phyloP scores from a whole-genome alignment of 768 basidiomycete species.

The Leccinum fibrillosum region DNA sequence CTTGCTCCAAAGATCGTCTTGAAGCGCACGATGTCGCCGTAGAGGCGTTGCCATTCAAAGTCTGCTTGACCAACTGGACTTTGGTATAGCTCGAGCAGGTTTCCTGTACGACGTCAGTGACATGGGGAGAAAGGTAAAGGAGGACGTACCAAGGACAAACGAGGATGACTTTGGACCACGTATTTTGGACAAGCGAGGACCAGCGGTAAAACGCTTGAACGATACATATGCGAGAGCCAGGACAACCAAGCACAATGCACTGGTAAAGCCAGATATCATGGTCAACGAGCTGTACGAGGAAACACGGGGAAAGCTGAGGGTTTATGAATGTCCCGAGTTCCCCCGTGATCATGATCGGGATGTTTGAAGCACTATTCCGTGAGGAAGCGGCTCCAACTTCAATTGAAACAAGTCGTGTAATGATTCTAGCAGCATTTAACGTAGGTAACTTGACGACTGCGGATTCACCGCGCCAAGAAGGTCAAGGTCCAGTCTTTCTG shows the following conservation, averaged over 20 bases:
- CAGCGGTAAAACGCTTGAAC: not conserved
- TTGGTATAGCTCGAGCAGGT: slow-evolving; percentile 29
- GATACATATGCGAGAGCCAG: slow-evolving; percentile 7
- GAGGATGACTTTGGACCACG: slow-evolving; percentile 22
- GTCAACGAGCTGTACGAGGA: not conserved
- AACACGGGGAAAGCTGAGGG: not conserved
- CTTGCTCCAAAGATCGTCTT: slow-evolving; percentile 28
- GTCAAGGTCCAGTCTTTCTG: not conserved
- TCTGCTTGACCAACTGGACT: slow-evolving; percentile 24
- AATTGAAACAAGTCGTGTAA: no score
- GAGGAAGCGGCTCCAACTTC: not conserved
- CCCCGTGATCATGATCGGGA: slow-evolving; percentile 12
- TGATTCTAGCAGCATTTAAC: not conserved
- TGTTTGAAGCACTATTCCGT: not conserved
- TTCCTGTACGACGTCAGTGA: slow-evolving; percentile 24
- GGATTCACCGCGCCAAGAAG: not conserved
- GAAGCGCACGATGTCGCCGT: slow-evolving; percentile 29
- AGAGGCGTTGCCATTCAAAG: slow-evolving; percentile 29
- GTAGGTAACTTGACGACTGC: not conserved
- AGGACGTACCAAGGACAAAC: slow-evolving; percentile 15
- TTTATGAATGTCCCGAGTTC: slow-evolving; percentile 2
- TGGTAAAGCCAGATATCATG: slow-evolving; percentile 9
- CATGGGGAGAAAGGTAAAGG: slow-evolving; percentile 10
- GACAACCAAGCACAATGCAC: not conserved
- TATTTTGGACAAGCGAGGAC: slow-evolving; percentile 13